phyloP scores from a whole-genome alignment of 495 filamentous ascomycete species.

The Lepidopterella palustris region DNA sequence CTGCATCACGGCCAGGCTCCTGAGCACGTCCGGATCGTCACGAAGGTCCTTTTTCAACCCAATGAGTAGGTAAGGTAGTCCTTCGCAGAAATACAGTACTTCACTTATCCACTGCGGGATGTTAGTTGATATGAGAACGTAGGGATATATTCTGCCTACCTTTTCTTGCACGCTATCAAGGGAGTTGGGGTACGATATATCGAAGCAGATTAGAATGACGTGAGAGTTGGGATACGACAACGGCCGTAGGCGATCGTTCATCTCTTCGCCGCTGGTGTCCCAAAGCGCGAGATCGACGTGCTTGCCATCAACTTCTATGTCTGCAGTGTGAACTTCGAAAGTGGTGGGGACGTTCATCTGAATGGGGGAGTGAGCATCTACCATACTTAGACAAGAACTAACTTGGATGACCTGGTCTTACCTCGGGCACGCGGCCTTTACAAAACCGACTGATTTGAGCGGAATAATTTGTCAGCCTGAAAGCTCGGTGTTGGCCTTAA shows the following conservation, averaged over 20 bases:
- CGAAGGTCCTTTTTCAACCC: conserved; percentile 10
- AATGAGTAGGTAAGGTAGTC: conserved; percentile 7
- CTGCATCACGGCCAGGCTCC: not conserved
- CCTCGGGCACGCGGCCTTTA: no score
- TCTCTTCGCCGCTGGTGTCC: not conserved
- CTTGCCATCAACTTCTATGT: not conserved
- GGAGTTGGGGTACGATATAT: not conserved
- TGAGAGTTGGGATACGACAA: not conserved
- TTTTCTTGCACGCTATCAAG: not conserved
- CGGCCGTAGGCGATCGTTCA: conserved; percentile 4
- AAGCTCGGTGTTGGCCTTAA: not conserved
- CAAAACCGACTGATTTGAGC: no score
- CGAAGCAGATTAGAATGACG: conserved; percentile 2
- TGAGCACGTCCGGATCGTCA: not conserved
- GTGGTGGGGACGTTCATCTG: not conserved
- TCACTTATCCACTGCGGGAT: conserved; percentile 3
- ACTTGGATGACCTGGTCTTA: no score
- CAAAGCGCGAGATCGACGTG: not conserved
- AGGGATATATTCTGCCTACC: not conserved
- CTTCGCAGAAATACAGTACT: not conserved
- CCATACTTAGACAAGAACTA: no score
- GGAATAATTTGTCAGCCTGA: no score
- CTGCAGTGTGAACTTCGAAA: not conserved
- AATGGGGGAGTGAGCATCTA: not conserved
- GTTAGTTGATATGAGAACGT: not conserved